Evolutionary conservation across 495 filamentous ascomycete genomes (phyloP).

Genomic region (Elasticomyces elasticus): DNA sequence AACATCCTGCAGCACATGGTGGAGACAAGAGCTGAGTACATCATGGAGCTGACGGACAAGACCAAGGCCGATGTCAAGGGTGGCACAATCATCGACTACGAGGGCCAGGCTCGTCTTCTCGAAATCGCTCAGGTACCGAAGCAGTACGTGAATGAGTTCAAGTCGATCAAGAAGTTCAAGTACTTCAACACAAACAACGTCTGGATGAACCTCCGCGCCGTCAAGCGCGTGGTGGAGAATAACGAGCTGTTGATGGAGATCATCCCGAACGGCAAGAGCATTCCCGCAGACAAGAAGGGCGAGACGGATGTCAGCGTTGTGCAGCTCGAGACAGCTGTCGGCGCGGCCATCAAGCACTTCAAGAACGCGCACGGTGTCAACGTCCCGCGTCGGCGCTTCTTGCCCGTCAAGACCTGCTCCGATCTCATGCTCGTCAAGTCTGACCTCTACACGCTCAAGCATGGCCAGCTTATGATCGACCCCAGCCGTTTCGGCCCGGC

Average conservation of each 20-base stretch:
- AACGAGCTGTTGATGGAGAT: conserved; percentile 99
- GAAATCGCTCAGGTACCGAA: conserved; percentile 99
- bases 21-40: conserved; percentile 88
- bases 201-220: conserved; percentile 94
- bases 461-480: conserved; percentile 95
- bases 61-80: conserved; percentile 99
- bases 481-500: conserved; percentile 91
- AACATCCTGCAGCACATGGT: conserved; percentile 99
- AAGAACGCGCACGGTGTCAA: conserved; percentile 98
- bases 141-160: conserved; percentile 99
- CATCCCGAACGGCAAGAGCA: conserved; percentile 97
- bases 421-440: conserved; percentile 99
- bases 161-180: conserved; percentile 99
- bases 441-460: conserved; percentile 98
- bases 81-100: conserved; percentile 99
- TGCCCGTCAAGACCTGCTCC: conserved; percentile 99
- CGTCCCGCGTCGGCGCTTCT: conserved; percentile 91
- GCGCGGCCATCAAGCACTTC: conserved; percentile 97
- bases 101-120: conserved; percentile 87
- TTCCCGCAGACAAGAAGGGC: conserved; percentile 98
- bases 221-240: conserved; percentile 98
- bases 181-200: conserved; percentile 99
- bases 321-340: conserved; percentile 96
- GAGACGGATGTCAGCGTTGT: conserved; percentile 95
- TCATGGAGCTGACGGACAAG: conserved; percentile 99